Percentiles rank a stretch among this genome's conserved stretches.
These are phyloP conservation scores for Yamadazyma kanchanaburiensis DNA, from an alignment of 1,139 yeast genomes.

Conservation along the genomic window DNA sequence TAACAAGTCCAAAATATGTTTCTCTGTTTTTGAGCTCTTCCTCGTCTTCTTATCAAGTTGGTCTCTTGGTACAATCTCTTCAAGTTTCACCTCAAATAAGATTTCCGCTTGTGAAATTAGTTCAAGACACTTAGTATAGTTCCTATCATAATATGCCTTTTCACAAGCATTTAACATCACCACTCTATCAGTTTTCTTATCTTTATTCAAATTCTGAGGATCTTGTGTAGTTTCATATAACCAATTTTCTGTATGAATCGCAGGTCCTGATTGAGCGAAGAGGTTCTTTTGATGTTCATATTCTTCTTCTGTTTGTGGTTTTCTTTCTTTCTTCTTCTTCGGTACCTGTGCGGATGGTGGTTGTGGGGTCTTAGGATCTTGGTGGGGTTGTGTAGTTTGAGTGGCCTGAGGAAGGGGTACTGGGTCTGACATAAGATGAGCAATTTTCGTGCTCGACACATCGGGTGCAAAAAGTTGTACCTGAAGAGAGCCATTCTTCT, in stretches of 20 bases:
- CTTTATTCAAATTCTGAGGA: constrained; percentile 19
- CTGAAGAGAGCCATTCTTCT: too few species aligned
- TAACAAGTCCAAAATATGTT: constrained; percentile 44
- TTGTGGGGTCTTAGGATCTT: too few species aligned
- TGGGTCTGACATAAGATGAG: too few species aligned
- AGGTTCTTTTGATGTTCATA: constrained; percentile 41
- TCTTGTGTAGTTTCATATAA: constrained; percentile 23
- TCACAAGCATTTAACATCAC: constrained; percentile 43
- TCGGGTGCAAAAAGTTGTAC: too few species aligned
- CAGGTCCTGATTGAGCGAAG: constrained; percentile 50
- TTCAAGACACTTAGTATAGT: constrained; percentile 42
- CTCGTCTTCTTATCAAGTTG: constrained; percentile 21
- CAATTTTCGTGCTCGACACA: too few species aligned
- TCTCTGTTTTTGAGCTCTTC: constrained; percentile 37
- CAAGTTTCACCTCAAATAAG: constrained; percentile 25
- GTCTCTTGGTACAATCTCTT: constrained; percentile 19
- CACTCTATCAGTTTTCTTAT: constrained; percentile 32
- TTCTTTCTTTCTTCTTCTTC: constrained; percentile 33
- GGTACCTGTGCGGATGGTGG: too few species aligned
- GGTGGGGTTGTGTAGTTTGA: too few species aligned
- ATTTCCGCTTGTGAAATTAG: constrained; percentile 26
- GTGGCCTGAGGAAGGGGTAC: too few species aligned
- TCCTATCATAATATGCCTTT: constrained; percentile 45
- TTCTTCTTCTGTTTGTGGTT: constrained; percentile 58
- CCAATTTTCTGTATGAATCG: constrained; percentile 46